phyloP scores from a whole-genome alignment of 2,329 filamentous ascomycete genomes.

The Sclerotinia sclerotiorum region DNA sequence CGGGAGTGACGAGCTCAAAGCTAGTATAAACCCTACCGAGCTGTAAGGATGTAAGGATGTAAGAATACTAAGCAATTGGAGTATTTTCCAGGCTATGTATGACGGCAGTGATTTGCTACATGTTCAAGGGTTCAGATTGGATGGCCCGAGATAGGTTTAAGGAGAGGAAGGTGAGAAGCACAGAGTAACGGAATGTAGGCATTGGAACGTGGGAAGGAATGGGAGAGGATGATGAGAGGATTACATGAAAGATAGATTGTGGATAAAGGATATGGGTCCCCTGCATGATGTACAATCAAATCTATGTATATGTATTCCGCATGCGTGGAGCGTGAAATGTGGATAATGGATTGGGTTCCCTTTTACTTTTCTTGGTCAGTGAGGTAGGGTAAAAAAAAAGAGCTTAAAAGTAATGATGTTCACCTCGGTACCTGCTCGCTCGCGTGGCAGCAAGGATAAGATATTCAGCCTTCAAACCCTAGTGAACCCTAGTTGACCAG shows the following conservation, averaged over 20 bases:
- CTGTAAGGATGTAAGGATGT: slow-evolving; percentile 29
- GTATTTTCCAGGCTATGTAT: slow-evolving; percentile 26
- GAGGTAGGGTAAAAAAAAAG: not conserved
- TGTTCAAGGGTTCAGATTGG: slow-evolving; percentile 19
- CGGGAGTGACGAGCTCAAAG: slow-evolving; percentile 33
- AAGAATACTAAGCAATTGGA: slow-evolving; percentile 15
- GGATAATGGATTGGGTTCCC: slow-evolving; percentile 10
- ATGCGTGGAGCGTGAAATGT: not conserved
- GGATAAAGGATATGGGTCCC: slow-evolving; percentile 12
- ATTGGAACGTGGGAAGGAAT: slow-evolving; percentile 5
- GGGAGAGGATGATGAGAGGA: slow-evolving; percentile 17
- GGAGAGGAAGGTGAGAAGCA: slow-evolving; percentile 3
- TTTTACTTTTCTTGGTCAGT: not conserved
- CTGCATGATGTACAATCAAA: slow-evolving; percentile 14
- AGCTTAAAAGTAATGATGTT: not conserved
- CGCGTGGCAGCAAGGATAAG: slow-evolving; percentile 17
- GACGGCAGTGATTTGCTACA: slow-evolving; percentile 27
- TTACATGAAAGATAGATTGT: slow-evolving; percentile 15
- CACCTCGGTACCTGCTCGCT: slow-evolving; percentile 16
- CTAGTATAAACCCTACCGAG: slow-evolving; percentile 37
- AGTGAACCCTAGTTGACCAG: not conserved
- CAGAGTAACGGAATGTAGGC: not conserved
- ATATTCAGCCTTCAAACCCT: slow-evolving; percentile 15
- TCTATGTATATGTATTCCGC: not conserved
- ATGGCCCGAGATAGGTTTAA: not conserved